phyloP scores from a whole-genome alignment of 78 protist genomes.

The Blattamonas nauphoetae region DNA sequence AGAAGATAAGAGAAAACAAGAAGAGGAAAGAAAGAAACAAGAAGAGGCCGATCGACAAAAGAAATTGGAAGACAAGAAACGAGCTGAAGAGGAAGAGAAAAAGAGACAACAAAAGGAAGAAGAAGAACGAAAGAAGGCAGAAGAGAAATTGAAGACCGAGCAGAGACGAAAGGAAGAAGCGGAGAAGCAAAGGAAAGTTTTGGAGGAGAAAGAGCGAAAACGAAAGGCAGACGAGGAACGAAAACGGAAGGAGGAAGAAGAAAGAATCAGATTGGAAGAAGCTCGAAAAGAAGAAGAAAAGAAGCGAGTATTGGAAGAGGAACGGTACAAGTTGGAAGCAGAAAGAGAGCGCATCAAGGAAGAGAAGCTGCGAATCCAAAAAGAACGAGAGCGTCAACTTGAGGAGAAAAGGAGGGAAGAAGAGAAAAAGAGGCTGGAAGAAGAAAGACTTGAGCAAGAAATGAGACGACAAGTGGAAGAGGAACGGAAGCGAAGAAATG shows the following conservation, averaged over 20 bases:
- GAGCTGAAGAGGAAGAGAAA: not conserved
- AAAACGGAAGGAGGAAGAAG: not conserved
- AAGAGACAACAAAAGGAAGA: not conserved
- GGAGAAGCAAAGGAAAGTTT: not conserved
- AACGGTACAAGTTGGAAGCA: not conserved
- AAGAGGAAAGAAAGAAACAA: not conserved
- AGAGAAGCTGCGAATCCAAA: too few species aligned
- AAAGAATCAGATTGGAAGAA: too few species aligned
- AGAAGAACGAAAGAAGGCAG: not conserved
- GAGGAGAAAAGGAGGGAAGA: not conserved
- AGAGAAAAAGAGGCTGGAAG: not conserved
- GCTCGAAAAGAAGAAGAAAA: not conserved
- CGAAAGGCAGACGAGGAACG: not conserved
- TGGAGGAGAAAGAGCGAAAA: not conserved
- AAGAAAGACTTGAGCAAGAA: not conserved
- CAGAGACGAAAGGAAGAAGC: not conserved
- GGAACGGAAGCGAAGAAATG: not conserved
- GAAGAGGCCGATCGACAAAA: not conserved
- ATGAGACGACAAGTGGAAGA: not conserved
- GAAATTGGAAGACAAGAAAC: not conserved
- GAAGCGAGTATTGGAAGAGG: not conserved
- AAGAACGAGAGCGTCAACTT: not conserved
- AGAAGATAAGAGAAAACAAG: not conserved
- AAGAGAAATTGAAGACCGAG: not conserved
- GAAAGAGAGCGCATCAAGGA: not conserved